Base-by-base conservation (phyloP, 2,329 filamentous ascomycete genomes). In the Alternaria incomplexa region DNA sequence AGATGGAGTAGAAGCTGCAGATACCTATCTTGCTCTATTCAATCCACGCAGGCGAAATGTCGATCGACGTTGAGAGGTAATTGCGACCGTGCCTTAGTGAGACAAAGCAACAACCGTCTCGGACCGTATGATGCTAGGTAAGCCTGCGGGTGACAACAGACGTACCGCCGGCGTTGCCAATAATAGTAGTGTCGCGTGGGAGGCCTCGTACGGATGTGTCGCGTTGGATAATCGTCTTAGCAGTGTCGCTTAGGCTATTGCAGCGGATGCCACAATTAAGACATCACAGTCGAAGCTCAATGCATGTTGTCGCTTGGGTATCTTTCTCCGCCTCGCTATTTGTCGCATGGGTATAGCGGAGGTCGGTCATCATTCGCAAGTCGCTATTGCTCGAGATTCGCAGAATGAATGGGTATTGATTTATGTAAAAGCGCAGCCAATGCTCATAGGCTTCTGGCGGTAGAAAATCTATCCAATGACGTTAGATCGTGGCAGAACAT, bases 361-460 rank as follows among this genome's bases (percentile, higher is more conserved):
- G 43, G 53, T 26, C 20, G 20, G 56, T 36, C 36, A 63, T 67
- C 63, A 67, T 50, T 61, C 48, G 58, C 52, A 32, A 20, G 43
- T 25, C 50, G 44, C 56, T 48, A 47, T 28, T 46, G 30, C 32
- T 56, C 22, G 47, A 40, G 20, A 25, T 32, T 25, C 55, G 53
- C 28, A 60, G 56, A 67, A 58, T 32, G 46, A 69, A 65, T 59
- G 66, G 62, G 67, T 71, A 73, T 73, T 65, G 62, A 65, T 70
- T 62, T 59, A 62, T 63, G 53, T 64, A 43, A 52, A 59, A 52
- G 46, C 55, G 52, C 36, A 54, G 54, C 44, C 48, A 61, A 57
- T 43, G 51, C 51, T 36, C 51, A 23, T 40, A 52, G 46, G 60
- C 65, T 57, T 56, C 30, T 52, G 57, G 50, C 60, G 47, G 60